Evolutionary conservation across 306 rosid species (phyloP).

Genomic region (Gleditsia sinensis): DNA sequence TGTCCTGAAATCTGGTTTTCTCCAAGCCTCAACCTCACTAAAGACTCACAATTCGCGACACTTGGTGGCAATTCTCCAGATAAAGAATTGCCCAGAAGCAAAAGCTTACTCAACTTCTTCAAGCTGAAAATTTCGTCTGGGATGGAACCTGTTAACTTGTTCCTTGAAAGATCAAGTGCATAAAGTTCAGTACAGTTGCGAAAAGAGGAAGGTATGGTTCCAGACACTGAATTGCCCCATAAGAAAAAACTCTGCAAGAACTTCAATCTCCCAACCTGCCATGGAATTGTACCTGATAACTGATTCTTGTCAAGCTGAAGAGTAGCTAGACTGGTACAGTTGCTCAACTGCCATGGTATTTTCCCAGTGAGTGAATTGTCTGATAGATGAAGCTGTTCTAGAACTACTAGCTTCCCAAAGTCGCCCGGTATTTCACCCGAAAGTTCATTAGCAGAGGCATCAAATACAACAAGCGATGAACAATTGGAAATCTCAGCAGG

Average conservation of each 20-base stretch:
- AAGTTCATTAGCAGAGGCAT: slow-evolving; percentile 78
- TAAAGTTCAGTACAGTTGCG: slow-evolving; percentile 91
- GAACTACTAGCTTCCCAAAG: slow-evolving; percentile 75
- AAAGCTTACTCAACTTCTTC: slow-evolving; percentile 93
- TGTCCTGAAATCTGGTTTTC: slow-evolving; percentile 91
- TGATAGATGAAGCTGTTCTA: slow-evolving; percentile 89
- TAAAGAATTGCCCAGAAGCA: slow-evolving; percentile 88
- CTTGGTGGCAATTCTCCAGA: slow-evolving; percentile 69
- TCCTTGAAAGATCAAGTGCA: slow-evolving; percentile 94
- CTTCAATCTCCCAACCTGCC: slow-evolving; percentile 76
- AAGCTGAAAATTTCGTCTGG: slow-evolving; percentile 90
- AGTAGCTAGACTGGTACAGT: slow-evolving; percentile 85
- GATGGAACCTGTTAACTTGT: slow-evolving; percentile 83
- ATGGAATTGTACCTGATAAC: slow-evolving; percentile 84
- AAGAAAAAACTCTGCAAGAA: slow-evolving; percentile 76
- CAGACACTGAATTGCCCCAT: slow-evolving; percentile 92
- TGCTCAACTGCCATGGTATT: slow-evolving; percentile 83
- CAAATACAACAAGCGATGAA: slow-evolving; percentile 81
- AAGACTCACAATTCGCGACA: slow-evolving; percentile 74
- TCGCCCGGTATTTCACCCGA: slow-evolving; percentile 75
- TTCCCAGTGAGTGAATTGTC: slow-evolving; percentile 71
- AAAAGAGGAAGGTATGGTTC: slow-evolving; percentile 82
- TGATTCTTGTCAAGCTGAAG: slow-evolving; percentile 95
- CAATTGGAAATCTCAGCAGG: slow-evolving; percentile 85
- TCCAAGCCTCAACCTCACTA: slow-evolving; percentile 88